phyloP scores from a whole-genome alignment of 345 rosid species.

The Acer yangbiense region DNA sequence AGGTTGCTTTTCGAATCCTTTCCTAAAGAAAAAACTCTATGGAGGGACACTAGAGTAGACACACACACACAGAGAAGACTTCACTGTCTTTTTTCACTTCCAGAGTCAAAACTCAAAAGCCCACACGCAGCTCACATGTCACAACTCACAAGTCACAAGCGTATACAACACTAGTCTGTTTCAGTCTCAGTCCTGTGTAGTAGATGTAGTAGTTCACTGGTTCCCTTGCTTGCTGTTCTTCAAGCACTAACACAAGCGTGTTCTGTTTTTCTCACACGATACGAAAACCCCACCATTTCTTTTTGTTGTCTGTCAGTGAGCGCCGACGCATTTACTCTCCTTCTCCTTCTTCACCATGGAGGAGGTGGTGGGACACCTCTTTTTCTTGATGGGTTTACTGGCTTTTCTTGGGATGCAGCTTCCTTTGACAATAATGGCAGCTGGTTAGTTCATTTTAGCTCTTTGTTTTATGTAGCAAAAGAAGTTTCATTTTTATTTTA shows the following conservation, averaged over 20 bases:
- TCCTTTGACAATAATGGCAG: slow-evolving; percentile 34
- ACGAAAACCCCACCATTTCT: slow-evolving; percentile 16
- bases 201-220: neutral
- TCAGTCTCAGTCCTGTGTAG: too few species aligned
- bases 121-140: too few species aligned
- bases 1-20: too few species aligned
- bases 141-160: too few species aligned
- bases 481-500: neutral
- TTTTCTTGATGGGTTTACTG: slow-evolving; percentile 49
- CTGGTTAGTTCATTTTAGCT: slow-evolving; percentile 47
- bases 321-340: neutral
- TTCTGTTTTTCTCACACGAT: slow-evolving; percentile 31
- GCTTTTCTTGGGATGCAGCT: slow-evolving; percentile 50
- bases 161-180: too few species aligned
- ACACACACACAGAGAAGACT: too few species aligned
- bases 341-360: slow-evolving; percentile 37
- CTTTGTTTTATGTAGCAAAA: neutral
- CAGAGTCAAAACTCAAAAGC: too few species aligned
- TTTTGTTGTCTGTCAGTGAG: slow-evolving; percentile 8
- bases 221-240: slow-evolving; percentile 24
- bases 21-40: too few species aligned
- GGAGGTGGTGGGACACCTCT: slow-evolving; percentile 25
- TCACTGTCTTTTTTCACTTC: too few species aligned
- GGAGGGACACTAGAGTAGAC: too few species aligned
- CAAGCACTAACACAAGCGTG: slow-evolving; percentile 14